A percentile compares a stretch with the other conserved stretches of the same genome.
phyloP scores from a whole-genome alignment of 192 early-diverging fungal species.

The Gaertneriomyces sp. region DNA sequence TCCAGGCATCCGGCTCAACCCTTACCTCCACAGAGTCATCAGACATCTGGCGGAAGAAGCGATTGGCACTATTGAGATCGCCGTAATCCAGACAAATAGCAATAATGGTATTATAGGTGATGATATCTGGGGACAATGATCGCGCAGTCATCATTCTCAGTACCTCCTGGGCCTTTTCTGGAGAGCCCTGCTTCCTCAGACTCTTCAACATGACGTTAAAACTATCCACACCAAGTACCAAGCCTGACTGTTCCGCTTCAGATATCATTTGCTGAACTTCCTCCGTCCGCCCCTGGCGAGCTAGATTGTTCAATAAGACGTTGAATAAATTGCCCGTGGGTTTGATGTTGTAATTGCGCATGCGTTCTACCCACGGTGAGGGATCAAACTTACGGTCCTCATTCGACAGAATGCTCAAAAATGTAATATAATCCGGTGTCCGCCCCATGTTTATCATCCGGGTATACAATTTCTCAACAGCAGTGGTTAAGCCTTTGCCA shows the following conservation, averaged over 20 bases:
- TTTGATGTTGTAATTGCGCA: background rate
- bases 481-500: too few species aligned
- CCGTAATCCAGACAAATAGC: constrained; percentile 8
- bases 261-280: background rate
- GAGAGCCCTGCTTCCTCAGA: background rate
- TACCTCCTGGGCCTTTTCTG: constrained; percentile 3
- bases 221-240: background rate
- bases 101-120: constrained; percentile 21
- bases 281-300: background rate
- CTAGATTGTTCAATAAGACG: background rate
- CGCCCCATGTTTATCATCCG: too few species aligned
- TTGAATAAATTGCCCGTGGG: background rate
- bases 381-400: background rate
- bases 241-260: background rate
- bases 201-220: constrained; percentile 13
- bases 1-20: constrained; percentile 13
- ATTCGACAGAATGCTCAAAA: background rate
- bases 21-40: constrained; percentile 1
- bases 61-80: constrained; percentile 7
- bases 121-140: background rate
- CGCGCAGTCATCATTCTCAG: background rate
- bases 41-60: constrained; percentile 11
- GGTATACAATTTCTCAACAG: too few species aligned
- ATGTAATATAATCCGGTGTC: too few species aligned
- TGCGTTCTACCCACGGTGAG: background rate